Base-by-base conservation (phyloP, 257 asterid species). In the Nicotiana noctiflora region DNA sequence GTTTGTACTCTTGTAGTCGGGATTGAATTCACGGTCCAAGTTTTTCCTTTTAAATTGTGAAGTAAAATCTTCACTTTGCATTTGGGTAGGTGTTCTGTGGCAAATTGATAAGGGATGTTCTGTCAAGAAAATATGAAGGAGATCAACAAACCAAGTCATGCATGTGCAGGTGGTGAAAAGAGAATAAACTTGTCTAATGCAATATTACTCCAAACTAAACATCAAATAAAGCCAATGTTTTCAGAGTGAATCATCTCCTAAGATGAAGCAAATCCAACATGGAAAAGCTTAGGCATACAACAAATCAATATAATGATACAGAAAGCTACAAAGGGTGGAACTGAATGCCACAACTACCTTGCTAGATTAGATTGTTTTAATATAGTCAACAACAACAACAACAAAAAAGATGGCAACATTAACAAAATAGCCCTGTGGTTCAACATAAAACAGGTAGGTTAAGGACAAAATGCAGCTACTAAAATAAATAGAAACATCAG, bases 61-160 rank as follows among this genome's bases (percentile, higher is more conserved):
- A 94, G 98, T 85, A 91, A 88, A 23, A 94, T 86, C 87, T 93
- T 90, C 55, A 94, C 86, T 84, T 93, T 93, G 91, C 96, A 93
- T 72, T 91, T 90, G 53, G 98, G 98, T 61, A 94, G 94, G 86
- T 94, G 88, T 32, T 88, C 95, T 34, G 85, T 92, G 37, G 98
- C 94, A 85, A 94, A 94, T 86, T 94, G 97, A 86, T 90, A 92
- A 34, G 98, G 98, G 59, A 94, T 59, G 85, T 94, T 92, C 98
- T 94, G 92, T 86, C 84, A 32, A 64, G 79, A 62, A 66, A 70
- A 81, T 64, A 79, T 25, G 60, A 84, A 84, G 18, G 74, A 81
- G 59, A 83, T 52, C 51, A 68, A 52, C 76, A 57, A 85, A 52
- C 52, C 64, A 82, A 46, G 40, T 29, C 14, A 72, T 72, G 78